Percentiles rank a stretch among this genome's conserved stretches.
Conservation (phyloP, 1,284 basidiomycete genomes). For the Mycosarcoma mackinlayi region DNA sequence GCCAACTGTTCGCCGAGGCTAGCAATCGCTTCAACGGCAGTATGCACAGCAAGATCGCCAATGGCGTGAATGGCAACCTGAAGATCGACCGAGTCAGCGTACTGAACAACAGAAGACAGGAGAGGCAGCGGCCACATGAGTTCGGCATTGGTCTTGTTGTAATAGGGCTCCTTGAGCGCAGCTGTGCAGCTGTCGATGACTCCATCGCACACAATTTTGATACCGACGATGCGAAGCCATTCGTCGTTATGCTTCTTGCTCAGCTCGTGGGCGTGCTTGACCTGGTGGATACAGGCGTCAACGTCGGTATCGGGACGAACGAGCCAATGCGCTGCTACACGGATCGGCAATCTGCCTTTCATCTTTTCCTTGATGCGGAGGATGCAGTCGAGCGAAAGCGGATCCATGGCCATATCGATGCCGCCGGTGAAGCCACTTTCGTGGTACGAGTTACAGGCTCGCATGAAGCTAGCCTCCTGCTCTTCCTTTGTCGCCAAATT, state of each 20-base stretch:
- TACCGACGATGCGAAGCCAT: constrained; percentile 43
- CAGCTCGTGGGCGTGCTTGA: constrained; percentile 33
- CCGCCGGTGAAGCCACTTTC: constrained; percentile 42
- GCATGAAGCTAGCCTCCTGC: constrained; percentile 28
- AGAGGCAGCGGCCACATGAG: constrained; percentile 38
- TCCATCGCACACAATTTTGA: constrained; percentile 50
- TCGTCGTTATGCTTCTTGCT: constrained; percentile 37
- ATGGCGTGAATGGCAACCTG: constrained; percentile 49
- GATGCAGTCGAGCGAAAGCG: constrained; percentile 29
- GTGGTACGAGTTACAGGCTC: constrained; percentile 36
- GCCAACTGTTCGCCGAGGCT: constrained; percentile 23
- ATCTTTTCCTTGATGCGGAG: constrained; percentile 28
- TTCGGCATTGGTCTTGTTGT: constrained; percentile 41
- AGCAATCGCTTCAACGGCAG: constrained; percentile 44
- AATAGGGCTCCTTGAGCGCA: constrained; percentile 43
- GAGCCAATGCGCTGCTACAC: constrained; percentile 46
- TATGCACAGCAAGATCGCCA: constrained; percentile 47
- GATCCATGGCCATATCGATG: constrained; percentile 43
- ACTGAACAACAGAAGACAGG: constrained; percentile 26
- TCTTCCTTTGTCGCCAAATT: constrained; percentile 24
- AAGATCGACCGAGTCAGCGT: constrained; percentile 39
- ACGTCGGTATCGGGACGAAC: constrained; percentile 23
- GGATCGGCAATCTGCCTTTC: constrained; percentile 34
- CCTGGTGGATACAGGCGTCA: constrained; percentile 26
- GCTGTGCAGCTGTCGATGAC: constrained; percentile 52